Evolutionary conservation across 2,329 filamentous ascomycete genomes (phyloP).

Genomic region (Alternaria hordeiaustralica): DNA sequence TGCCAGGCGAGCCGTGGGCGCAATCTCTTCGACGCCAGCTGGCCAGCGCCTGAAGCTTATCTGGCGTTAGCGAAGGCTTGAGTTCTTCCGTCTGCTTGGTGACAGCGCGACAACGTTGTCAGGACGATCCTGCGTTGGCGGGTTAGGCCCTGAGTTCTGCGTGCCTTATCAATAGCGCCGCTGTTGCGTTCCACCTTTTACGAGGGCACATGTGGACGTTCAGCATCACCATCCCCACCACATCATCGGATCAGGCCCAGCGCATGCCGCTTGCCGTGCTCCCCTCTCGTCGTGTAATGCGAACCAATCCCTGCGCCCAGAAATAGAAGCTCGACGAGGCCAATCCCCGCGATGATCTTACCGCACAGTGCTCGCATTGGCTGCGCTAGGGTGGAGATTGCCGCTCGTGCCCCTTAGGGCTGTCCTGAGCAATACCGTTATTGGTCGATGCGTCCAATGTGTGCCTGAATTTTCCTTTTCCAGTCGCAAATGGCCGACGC

Average conservation of each 20-base stretch:
- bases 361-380: slow-evolving; percentile 28
- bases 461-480: slow-evolving; percentile 18
- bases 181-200: neutral
- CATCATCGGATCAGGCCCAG: slow-evolving; percentile 3
- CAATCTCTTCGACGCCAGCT: slow-evolving; percentile 16
- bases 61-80: slow-evolving; percentile 24
- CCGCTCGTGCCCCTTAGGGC: slow-evolving; percentile 29
- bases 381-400: slow-evolving; percentile 33
- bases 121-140: neutral
- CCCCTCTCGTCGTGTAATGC: neutral
- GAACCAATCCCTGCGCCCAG: slow-evolving; percentile 29
- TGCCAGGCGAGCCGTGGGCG: slow-evolving; percentile 4
- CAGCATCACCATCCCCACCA: neutral
- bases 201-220: neutral
- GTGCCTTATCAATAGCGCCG: neutral
- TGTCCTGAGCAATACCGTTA: slow-evolving; percentile 9
- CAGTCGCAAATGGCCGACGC: slow-evolving; percentile 6
- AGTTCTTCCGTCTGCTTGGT: slow-evolving; percentile 6
- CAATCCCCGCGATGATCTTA: slow-evolving; percentile 31
- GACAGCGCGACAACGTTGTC: slow-evolving; percentile 16
- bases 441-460: slow-evolving; percentile 23
- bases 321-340: slow-evolving; percentile 32
- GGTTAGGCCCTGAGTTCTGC: neutral
- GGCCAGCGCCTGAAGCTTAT: slow-evolving; percentile 26
- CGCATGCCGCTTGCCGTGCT: slow-evolving; percentile 17